Percentiles rank a stretch among this genome's conserved stretches.
phyloP scores from a whole-genome alignment of 805 yeast genomes.

The Brettanomyces bruxellensis region DNA sequence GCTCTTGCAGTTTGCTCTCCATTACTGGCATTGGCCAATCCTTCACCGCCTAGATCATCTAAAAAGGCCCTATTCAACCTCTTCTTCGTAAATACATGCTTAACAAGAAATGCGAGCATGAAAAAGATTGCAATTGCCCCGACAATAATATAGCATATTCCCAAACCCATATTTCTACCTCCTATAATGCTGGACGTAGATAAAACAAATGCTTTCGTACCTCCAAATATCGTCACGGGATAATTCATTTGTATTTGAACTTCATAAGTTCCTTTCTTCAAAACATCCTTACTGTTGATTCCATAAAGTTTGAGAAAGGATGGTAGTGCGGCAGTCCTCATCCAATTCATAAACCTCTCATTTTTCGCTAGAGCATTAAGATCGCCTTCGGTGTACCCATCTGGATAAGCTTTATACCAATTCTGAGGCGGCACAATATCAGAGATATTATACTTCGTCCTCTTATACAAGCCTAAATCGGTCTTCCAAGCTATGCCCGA shows the following conservation, averaged over 20 bases:
- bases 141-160: conserved; percentile 76
- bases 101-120: conserved; percentile 67
- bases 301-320: conserved; percentile 77
- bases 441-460: conserved; percentile 54
- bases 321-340: conserved; percentile 94
- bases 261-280: conserved; percentile 61
- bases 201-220: conserved; percentile 75
- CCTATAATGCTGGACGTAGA: conserved; percentile 82
- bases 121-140: conserved; percentile 69
- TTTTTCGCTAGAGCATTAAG: conserved; percentile 66
- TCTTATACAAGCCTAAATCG: conserved; percentile 64
- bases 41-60: conserved; percentile 15
- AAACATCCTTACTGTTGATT: conserved; percentile 45
- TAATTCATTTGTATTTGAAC: conserved; percentile 65
- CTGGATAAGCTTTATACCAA: conserved; percentile 72
- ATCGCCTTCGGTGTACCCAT: conserved; percentile 81
- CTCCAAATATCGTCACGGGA: conserved; percentile 78
- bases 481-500: conserved; percentile 78
- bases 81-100: conserved; percentile 53
- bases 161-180: conserved; percentile 77
- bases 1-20: neutral
- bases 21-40: neutral
- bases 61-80: conserved; percentile 20
- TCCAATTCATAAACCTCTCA: conserved; percentile 94
- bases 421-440: conserved; percentile 92